phyloP scores from a whole-genome alignment of 352 stramenopile genomes.

The Phytophthora lateralis region DNA sequence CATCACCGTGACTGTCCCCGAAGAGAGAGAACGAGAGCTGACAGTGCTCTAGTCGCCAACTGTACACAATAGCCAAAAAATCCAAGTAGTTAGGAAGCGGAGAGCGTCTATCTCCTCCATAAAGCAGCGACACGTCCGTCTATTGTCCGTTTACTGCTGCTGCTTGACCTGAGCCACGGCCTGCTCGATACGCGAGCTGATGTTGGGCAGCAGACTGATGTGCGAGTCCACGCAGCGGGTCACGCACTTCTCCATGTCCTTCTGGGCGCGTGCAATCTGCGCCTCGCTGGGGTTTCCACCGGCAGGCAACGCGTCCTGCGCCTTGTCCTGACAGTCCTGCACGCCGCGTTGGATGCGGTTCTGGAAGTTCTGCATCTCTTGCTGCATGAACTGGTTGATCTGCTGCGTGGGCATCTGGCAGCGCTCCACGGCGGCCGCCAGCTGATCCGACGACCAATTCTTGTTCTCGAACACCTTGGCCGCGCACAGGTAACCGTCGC shows the following conservation, averaged over 20 bases:
- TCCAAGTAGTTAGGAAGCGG: constrained; percentile 12
- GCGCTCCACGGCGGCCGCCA: constrained; percentile 83
- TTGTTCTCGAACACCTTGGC: constrained; percentile 91
- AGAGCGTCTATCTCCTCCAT: neutral
- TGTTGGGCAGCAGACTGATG: constrained; percentile 73
- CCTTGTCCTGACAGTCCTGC: constrained; percentile 89
- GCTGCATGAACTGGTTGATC: constrained; percentile 82
- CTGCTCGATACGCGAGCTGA: constrained; percentile 77
- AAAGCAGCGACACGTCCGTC: constrained; percentile 1
- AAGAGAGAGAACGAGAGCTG: constrained; percentile 35
- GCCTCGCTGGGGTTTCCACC: constrained; percentile 65
- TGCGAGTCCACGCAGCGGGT: constrained; percentile 71
- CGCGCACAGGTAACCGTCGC: constrained; percentile 82
- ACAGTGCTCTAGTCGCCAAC: constrained; percentile 31
- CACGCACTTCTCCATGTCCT: constrained; percentile 82
- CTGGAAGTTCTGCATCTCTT: constrained; percentile 88
- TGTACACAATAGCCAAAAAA: constrained; percentile 22
- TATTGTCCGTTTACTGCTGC: constrained; percentile 27
- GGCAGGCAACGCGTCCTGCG: constrained; percentile 69
- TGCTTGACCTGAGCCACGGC: constrained; percentile 77
- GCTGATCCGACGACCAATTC: constrained; percentile 72
- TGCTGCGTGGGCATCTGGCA: constrained; percentile 88
- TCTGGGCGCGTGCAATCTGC: constrained; percentile 70
- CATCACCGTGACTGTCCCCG: constrained; percentile 14
- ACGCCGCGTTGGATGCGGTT: constrained; percentile 83